These are phyloP conservation scores for Hippophae tibetana DNA, from an alignment of 306 rosid species.

Conservation along the genomic window DNA sequence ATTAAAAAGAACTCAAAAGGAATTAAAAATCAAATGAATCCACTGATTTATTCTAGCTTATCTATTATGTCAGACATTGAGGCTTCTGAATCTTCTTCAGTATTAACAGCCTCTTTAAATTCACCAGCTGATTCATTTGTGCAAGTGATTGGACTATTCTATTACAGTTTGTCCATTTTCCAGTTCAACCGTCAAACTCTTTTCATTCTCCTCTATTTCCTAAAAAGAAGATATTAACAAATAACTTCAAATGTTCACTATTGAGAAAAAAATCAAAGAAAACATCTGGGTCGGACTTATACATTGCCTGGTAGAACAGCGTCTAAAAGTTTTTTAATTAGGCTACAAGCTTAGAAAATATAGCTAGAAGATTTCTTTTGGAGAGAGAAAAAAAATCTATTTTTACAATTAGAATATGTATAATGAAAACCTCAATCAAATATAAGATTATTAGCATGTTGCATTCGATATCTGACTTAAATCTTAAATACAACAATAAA, in stretches of 20 bases:
- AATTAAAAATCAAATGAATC: slow-evolving; percentile 9
- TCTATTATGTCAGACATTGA: slow-evolving; percentile 34
- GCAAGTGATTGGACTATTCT: slow-evolving; percentile 19
- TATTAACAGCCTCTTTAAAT: slow-evolving; percentile 18
- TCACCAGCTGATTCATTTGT: slow-evolving; percentile 31
- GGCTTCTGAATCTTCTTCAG: slow-evolving; percentile 36
- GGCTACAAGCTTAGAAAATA: background rate
- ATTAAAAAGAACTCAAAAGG: background rate
- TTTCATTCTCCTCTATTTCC: slow-evolving; percentile 66
- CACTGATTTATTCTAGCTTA: slow-evolving; percentile 49
- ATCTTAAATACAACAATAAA: too few species aligned
- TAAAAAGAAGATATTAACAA: slow-evolving; percentile 20
- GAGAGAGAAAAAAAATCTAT: background rate
- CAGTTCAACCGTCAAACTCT: slow-evolving; percentile 43
- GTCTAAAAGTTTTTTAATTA: too few species aligned
- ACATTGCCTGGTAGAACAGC: too few species aligned
- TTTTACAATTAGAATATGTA: too few species aligned
- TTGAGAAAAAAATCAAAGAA: background rate
- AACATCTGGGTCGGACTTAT: too few species aligned
- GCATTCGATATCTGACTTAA: too few species aligned
- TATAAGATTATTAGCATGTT: background rate
- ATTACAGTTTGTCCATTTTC: slow-evolving; percentile 30
- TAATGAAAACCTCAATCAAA: background rate
- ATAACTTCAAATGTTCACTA: background rate
- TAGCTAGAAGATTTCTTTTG: background rate